A percentile compares a stretch with the other conserved stretches of the same genome.
Conservation (phyloP, 2,329 filamentous ascomycete species). For the Elsinoe australis region DNA sequence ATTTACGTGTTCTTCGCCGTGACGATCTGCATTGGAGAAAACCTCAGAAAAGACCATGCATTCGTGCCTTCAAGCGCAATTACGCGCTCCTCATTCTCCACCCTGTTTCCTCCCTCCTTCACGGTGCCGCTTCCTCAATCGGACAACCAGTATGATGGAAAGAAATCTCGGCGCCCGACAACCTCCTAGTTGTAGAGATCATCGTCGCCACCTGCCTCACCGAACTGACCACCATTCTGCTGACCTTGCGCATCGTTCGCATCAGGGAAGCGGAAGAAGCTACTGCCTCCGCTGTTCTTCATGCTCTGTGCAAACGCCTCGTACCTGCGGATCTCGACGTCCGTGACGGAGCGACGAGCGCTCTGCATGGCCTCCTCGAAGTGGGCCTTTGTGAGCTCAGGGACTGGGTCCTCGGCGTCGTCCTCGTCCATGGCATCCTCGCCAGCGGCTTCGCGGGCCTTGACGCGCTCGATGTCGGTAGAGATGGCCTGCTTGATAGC, state of each 20-base stretch:
- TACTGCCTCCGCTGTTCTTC: conserved; percentile 90
- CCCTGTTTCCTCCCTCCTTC: too few relatives aligned
- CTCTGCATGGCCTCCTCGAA: conserved; percentile 98
- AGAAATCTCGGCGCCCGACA: neutral
- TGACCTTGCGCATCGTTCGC: conserved; percentile 26
- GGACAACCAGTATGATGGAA: neutral
- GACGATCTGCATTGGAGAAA: too few relatives aligned
- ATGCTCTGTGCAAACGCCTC: conserved; percentile 98
- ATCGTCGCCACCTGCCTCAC: conserved; percentile 52
- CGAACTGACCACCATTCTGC: conserved; percentile 19
- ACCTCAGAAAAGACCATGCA: too few relatives aligned
- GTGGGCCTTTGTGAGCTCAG: conserved; percentile 89
- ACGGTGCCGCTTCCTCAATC: too few relatives aligned
- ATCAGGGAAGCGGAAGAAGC: conserved; percentile 88
- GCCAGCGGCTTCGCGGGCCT: conserved; percentile 78
- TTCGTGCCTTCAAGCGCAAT: too few relatives aligned
- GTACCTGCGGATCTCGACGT: conserved; percentile 96
- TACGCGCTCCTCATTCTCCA: too few relatives aligned
- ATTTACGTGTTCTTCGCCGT: too few relatives aligned
- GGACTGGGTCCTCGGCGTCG: conserved; percentile 79
- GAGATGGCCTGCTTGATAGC: conserved; percentile 97
- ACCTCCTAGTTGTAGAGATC: conserved; percentile 82
- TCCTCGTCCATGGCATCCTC: conserved; percentile 79
- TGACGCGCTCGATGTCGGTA: conserved; percentile 78
- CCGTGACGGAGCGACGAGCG: conserved; percentile 85